A percentile compares a stretch with the other conserved stretches of the same genome.
phyloP scores from a whole-genome alignment of 306 rosid genomes.

The Dalbergia oliveri region DNA sequence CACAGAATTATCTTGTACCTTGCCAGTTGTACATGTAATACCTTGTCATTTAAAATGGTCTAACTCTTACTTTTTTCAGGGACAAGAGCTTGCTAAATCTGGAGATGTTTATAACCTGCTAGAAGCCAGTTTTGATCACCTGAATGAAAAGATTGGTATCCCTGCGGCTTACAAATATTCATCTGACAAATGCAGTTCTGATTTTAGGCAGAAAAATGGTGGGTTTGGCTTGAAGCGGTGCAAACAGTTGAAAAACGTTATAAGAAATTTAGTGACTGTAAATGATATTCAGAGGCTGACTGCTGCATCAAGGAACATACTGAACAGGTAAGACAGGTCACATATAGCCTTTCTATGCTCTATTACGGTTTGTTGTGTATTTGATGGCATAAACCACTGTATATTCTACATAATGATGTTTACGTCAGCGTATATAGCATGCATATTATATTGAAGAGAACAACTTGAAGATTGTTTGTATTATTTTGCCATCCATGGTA shows the following conservation, averaged over 20 bases:
- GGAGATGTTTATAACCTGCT: conserved; percentile 66
- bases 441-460: conserved; percentile 21
- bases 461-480: background rate
- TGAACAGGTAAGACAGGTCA: conserved; percentile 72
- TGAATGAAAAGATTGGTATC: conserved; percentile 38
- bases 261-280: conserved; percentile 56
- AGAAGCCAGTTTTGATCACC: conserved; percentile 53
- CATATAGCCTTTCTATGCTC: conserved; percentile 34
- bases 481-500: conserved; percentile 23
- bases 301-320: conserved; percentile 53
- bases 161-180: conserved; percentile 43
- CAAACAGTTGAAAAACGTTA: conserved; percentile 55
- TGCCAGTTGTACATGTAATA: conserved; percentile 7
- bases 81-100: conserved; percentile 63
- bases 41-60: conserved; percentile 14
- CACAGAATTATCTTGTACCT: conserved; percentile 8
- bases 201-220: conserved; percentile 52
- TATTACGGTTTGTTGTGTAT: conserved; percentile 12
- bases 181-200: conserved; percentile 58
- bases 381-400: conserved; percentile 19
- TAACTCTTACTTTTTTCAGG: conserved; percentile 60
- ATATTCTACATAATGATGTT: conserved; percentile 24
- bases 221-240: conserved; percentile 51
- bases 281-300: conserved; percentile 68
- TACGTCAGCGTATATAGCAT: background rate